Base-by-base conservation (phyloP, 2,329 filamentous ascomycete genomes). In the Fonsecaea pugnacius region DNA sequence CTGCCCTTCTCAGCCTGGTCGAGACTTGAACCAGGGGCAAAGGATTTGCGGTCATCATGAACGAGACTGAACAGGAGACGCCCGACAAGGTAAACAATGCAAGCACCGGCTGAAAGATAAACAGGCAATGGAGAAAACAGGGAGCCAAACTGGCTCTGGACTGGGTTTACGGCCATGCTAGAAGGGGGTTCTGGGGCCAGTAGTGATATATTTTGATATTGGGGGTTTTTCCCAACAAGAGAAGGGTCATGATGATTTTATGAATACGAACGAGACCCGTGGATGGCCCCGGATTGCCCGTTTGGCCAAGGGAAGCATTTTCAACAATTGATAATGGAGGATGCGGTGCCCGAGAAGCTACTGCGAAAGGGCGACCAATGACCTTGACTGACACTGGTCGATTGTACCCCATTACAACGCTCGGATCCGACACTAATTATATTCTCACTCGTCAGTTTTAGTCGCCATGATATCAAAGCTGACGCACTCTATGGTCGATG, bases 1-100 rank as follows among this genome's bases (percentile, higher is more conserved):
- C 60, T 64, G 30, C 62, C 68, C 38, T 65, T 67, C 36, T 68
- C 66, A 8, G 62, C 66, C 35, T 61, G 60, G 30, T 67, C 68
- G 14, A 64, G 61, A 35, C 57, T 53, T 4, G 66, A 68, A 14
- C 27, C 43, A n/a, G 36, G 35, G 21, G 27, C 27, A 6, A 60
- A 48, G 21, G 33, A 33, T 27, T 35, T 46, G 33, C 40, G 33
- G 16, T 40, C 32, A 38, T 40, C 40, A 60, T 55, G 38, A 33
- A 64, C 35, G 38, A 61, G 38, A 10, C 52, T 62, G 40, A 66
- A 18, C n/a, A 69, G 14, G 4, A 57, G 33, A 18, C 63, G 57
- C 16, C 61, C 61, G 16, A 68, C 50, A 32, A 62, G 51, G 35
- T 68, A 69, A 5, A 53, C 61, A 38, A 68, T 12, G 43, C 61